These are phyloP conservation scores for Phytophthora rubi DNA, from an alignment of 352 stramenopile species.

Conservation along the genomic window DNA sequence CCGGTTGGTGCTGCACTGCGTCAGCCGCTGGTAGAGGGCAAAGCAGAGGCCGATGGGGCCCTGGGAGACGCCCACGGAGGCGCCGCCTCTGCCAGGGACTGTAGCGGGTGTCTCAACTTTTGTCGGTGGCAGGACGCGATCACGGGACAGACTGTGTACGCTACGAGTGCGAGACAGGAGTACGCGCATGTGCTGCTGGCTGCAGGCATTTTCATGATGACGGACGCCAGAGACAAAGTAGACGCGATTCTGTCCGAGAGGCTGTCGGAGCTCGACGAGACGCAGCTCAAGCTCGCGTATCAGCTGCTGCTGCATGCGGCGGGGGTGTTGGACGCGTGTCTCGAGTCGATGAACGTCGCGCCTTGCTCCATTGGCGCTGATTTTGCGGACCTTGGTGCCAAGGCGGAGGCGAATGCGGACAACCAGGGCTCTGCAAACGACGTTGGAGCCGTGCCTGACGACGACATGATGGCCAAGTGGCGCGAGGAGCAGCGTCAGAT, in stretches of 20 bases:
- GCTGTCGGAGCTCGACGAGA: constrained; percentile 57
- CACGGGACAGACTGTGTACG: constrained; percentile 47
- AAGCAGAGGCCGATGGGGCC: not conserved
- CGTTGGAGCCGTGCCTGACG: constrained; percentile 21
- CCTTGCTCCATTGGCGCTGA: constrained; percentile 42
- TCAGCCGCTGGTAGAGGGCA: constrained; percentile 52
- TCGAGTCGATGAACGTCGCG: constrained; percentile 45
- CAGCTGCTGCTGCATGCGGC: constrained; percentile 66
- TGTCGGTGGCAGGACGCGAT: constrained; percentile 67
- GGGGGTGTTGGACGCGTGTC: constrained; percentile 59
- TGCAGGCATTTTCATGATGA: constrained; percentile 51
- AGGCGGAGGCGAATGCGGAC: constrained; percentile 4
- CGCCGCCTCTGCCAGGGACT: constrained; percentile 9
- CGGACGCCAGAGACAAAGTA: constrained; percentile 48
- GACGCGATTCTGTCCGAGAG: constrained; percentile 47
- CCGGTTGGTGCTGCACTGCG: constrained; percentile 16
- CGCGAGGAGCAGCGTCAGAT: constrained; percentile 52
- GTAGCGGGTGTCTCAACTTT: constrained; percentile 53
- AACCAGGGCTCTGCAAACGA: not conserved
- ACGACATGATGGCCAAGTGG: constrained; percentile 64
- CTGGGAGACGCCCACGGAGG: not conserved
- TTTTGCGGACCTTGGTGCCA: constrained; percentile 39
- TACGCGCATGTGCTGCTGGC: constrained; percentile 60
- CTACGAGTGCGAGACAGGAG: constrained; percentile 62
- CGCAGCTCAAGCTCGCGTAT: constrained; percentile 74